A percentile compares a stretch with the other conserved stretches of the same genome.
phyloP scores from a whole-genome alignment of 2,329 filamentous ascomycete species.

The Talaromyces funiculosus region DNA sequence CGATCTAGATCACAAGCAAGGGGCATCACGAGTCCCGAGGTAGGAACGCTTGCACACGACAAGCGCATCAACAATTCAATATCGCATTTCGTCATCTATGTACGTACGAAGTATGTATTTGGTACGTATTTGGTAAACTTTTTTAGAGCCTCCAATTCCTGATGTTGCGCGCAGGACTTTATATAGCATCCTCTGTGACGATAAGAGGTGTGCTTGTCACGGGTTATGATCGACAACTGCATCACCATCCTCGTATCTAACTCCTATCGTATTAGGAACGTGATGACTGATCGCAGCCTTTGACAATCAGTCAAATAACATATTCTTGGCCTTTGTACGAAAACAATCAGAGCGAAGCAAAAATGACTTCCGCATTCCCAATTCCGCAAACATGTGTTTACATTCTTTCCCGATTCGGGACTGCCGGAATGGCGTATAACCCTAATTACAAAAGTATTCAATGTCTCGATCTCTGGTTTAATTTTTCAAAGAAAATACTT shows the following conservation, averaged over 20 bases:
- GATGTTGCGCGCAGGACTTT: background rate
- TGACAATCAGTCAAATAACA: background rate
- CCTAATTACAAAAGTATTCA: conserved; percentile 3
- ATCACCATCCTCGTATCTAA: background rate
- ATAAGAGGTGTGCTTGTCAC: background rate
- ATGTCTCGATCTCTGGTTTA: background rate
- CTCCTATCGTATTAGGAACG: background rate
- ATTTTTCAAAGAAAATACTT: too few relatives aligned
- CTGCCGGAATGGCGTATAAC: conserved; percentile 14
- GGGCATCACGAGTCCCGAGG: background rate
- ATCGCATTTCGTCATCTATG: background rate
- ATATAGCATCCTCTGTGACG: background rate
- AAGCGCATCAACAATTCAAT: background rate
- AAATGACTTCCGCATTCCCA: conserved; percentile 11
- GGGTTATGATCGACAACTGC: background rate
- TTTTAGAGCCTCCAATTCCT: background rate
- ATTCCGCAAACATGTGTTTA: conserved; percentile 14
- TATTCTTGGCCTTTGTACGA: background rate
- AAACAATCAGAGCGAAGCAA: background rate
- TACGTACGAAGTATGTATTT: background rate
- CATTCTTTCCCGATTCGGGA: conserved; percentile 15
- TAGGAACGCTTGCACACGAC: background rate
- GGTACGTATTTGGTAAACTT: background rate
- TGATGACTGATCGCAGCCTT: background rate
- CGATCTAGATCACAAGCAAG: conserved; percentile 2